These are phyloP conservation scores for Stachybotrys echinatus DNA, from an alignment of 2,329 filamentous ascomycete genomes.

Conservation along the genomic window DNA sequence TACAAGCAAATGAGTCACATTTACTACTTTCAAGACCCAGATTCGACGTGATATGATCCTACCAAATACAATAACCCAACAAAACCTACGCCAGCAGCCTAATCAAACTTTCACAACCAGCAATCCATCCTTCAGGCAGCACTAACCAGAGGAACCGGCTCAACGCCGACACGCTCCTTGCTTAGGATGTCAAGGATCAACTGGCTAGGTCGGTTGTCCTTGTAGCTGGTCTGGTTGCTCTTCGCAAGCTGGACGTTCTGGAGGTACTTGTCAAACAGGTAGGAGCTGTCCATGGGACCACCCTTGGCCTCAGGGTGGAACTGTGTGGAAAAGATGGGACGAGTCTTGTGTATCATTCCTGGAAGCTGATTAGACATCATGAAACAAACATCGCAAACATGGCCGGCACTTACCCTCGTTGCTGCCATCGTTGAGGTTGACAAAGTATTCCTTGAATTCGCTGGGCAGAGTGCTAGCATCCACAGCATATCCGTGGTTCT, in stretches of 20 bases:
- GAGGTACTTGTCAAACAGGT: conserved; percentile 95
- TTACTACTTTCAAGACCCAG: neutral
- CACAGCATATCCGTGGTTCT: conserved; percentile 97
- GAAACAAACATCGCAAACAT: neutral
- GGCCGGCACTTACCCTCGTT: conserved; percentile 65
- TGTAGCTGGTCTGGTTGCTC: conserved; percentile 70
- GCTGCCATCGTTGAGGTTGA: conserved; percentile 95
- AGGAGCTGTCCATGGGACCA: conserved; percentile 90
- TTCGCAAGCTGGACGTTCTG: conserved; percentile 88
- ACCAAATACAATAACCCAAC: conserved; percentile 3
- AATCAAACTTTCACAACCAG: neutral
- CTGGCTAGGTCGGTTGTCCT: conserved; percentile 82
- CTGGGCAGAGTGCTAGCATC: conserved; percentile 74
- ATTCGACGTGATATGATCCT: neutral
- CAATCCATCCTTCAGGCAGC: conserved; percentile 28
- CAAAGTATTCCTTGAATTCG: conserved; percentile 97
- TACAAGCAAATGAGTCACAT: neutral
- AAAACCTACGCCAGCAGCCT: neutral
- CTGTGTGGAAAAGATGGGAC: conserved; percentile 96
- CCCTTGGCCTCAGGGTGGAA: conserved; percentile 99
- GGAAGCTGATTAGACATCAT: conserved; percentile 4
- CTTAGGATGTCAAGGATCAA: conserved; percentile 85
- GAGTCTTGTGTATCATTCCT: conserved; percentile 89
- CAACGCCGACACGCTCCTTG: conserved; percentile 92
- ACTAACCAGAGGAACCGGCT: conserved; percentile 53